phyloP scores from a whole-genome alignment of 805 yeast species.

The Kazachstania martiniae region DNA sequence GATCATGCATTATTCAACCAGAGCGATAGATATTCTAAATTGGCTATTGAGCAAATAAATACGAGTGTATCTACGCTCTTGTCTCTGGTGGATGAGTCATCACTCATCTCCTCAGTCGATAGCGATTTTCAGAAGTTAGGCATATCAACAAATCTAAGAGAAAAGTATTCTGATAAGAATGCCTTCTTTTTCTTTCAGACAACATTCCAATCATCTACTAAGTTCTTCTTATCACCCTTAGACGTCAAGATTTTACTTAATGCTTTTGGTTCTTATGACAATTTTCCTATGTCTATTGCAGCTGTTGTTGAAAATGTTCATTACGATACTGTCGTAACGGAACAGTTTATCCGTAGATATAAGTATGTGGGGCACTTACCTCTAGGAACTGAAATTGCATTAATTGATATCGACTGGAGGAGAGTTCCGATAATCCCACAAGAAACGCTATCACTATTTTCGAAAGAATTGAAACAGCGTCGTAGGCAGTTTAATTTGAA shows the following conservation, averaged over 20 bases:
- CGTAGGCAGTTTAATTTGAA: conserved; percentile 39
- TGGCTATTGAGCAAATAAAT: conserved; percentile 49
- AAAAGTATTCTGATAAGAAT: conserved; percentile 28
- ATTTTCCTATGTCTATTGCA: conserved; percentile 56
- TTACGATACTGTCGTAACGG: conserved; percentile 53
- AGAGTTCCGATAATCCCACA: conserved; percentile 32
- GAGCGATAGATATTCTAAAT: conserved; percentile 40
- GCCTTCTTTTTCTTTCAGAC: conserved; percentile 73
- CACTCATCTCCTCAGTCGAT: conserved; percentile 5
- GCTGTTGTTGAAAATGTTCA: conserved; percentile 60
- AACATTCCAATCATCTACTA: conserved; percentile 53
- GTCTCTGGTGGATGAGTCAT: conserved; percentile 7
- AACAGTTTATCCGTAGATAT: conserved; percentile 44
- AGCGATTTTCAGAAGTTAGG: conserved; percentile 5
- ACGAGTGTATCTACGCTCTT: conserved; percentile 33
- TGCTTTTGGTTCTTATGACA: conserved; percentile 48
- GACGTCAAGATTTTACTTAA: conserved; percentile 66
- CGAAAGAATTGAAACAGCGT: conserved; percentile 47
- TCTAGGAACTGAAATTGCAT: conserved; percentile 70
- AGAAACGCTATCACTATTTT: conserved; percentile 37
- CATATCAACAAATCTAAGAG: conserved; percentile 1
- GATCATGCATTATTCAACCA: conserved; percentile 55
- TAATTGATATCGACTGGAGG: conserved; percentile 81
- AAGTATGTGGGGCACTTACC: conserved; percentile 80
- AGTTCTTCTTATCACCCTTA: conserved; percentile 62